Evolutionary conservation across 176 grass and related monocot species (phyloP).

Genomic region (Oryza meyeriana): DNA sequence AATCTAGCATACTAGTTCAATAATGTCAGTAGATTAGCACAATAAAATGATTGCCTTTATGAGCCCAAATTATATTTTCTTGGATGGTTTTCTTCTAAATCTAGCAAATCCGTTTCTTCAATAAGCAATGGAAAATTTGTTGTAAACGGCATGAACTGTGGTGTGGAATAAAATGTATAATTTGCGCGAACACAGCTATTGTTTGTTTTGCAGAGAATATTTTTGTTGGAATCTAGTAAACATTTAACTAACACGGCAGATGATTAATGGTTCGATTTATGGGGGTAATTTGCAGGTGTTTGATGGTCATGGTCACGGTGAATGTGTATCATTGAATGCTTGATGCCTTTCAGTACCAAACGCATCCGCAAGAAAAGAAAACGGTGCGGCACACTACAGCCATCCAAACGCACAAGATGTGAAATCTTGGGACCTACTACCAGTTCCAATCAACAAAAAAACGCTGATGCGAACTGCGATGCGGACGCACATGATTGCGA

Average conservation of each 20-base stretch:
- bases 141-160: no score
- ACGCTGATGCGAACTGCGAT: neutral
- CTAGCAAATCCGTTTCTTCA: no score
- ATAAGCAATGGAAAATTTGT: no score
- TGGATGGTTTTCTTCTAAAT: no score
- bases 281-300: neutral
- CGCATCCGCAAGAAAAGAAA: neutral
- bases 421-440: neutral
- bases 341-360: neutral
- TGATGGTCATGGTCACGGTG: no score
- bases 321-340: neutral
- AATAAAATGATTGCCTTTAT: no score
- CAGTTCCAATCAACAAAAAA: neutral
- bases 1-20: neutral
- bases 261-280: neutral
- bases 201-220: no score
- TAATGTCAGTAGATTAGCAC: neutral
- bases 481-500: neutral
- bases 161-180: no score
- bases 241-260: no score
- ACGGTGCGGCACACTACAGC: neutral
- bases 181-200: no score
- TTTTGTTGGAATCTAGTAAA: no score
- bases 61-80: no score
- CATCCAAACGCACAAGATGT: neutral